Percentiles rank a stretch among this genome's conserved stretches.
Conservation (phyloP, 495 filamentous ascomycete genomes). For the Daldinia caldariorum region DNA sequence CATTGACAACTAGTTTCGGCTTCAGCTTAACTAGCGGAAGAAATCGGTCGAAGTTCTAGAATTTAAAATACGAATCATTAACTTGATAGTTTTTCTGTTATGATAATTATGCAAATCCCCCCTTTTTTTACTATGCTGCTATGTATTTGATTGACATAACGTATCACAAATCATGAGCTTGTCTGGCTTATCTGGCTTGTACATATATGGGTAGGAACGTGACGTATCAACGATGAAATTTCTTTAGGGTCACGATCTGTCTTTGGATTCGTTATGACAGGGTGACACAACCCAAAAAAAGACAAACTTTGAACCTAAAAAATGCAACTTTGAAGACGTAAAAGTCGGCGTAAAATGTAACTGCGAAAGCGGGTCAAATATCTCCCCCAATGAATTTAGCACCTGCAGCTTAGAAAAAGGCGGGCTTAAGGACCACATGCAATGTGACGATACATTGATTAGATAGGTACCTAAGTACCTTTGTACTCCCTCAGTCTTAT, state of each 20-base stretch:
- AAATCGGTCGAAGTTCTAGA: conserved; percentile 29
- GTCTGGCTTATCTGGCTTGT: background rate
- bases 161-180: background rate
- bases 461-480: background rate
- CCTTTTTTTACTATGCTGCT: no score
- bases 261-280: conserved; percentile 32
- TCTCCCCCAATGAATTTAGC: conserved; percentile 14
- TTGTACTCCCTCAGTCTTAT: no score
- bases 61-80: conserved; percentile 22
- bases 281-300: conserved; percentile 20
- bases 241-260: conserved; percentile 43
- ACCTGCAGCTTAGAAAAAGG: conserved; percentile 2
- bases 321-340: conserved; percentile 27
- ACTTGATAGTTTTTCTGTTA: conserved; percentile 20
- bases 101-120: conserved; percentile 22
- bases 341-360: conserved; percentile 39
- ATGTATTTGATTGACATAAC: conserved; percentile 20
- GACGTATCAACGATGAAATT: conserved; percentile 43
- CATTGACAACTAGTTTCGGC: conserved; percentile 5
- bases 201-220: conserved; percentile 24
- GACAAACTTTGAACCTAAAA: conserved; percentile 5
- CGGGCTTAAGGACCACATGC: background rate
- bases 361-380: conserved; percentile 39
- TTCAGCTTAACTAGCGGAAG: conserved; percentile 30
- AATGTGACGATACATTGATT: conserved; percentile 3